A percentile compares a stretch with the other conserved stretches of the same genome.
These are phyloP conservation scores for Lagenaria siceraria DNA, from an alignment of 306 rosid species.

Conservation along the genomic window DNA sequence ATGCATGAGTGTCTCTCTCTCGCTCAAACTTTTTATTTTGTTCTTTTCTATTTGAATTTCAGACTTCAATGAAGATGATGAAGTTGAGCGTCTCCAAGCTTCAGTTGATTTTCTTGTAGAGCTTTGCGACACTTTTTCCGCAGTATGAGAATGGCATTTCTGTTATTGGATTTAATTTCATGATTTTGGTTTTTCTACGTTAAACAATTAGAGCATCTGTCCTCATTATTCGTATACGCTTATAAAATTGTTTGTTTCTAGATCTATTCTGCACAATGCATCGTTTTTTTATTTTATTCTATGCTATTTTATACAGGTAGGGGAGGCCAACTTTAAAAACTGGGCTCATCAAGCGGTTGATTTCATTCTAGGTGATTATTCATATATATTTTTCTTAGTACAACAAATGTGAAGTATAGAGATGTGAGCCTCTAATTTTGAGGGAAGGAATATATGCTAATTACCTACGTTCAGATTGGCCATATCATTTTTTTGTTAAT, in stretches of 20 bases:
- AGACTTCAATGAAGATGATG: constrained; percentile 50
- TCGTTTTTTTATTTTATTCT: neutral
- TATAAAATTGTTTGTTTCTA: neutral
- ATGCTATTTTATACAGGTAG: constrained; percentile 29
- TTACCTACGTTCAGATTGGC: neutral
- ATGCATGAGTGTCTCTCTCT: neutral
- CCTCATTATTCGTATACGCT: neutral
- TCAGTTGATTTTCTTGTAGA: constrained; percentile 85
- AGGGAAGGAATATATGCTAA: too few relatives aligned
- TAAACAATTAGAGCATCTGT: neutral
- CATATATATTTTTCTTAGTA: neutral
- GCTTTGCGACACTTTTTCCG: constrained; percentile 50
- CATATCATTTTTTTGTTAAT: neutral
- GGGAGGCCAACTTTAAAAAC: constrained; percentile 47
- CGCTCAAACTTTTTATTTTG: neutral
- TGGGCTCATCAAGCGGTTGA: constrained; percentile 83
- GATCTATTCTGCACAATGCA: neutral
- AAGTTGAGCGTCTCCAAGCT: constrained; percentile 62
- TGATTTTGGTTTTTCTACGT: neutral
- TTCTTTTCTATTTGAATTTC: constrained; percentile 1
- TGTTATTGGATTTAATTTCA: neutral
- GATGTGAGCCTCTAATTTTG: too few relatives aligned
- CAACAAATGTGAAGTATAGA: too few relatives aligned
- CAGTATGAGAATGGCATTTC: constrained; percentile 26
- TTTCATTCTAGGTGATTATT: constrained; percentile 59